Evolutionary conservation across 129 eudicot species (phyloP), one percentile per base, ranked within the genome.

Genomic region (Chrysanthemum seticuspe): DNA sequence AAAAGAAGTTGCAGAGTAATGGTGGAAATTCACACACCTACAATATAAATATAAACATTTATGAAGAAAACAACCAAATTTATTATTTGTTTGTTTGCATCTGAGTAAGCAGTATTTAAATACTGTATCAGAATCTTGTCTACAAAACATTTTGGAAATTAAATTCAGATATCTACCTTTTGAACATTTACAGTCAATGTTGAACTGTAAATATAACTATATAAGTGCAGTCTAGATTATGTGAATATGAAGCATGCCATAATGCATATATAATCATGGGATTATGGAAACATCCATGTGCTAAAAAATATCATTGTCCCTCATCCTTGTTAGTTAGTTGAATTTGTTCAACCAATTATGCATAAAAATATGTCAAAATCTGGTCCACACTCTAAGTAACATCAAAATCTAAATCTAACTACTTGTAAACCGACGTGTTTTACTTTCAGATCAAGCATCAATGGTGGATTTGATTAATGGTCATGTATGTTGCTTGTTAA

Each of bases 221-320:
- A 29, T 7, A 40, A 40, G 47, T 40, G 47, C 9, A 40, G 45
- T 36, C 47, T 40, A 40, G 47, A 70, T 74, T 74, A 74, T 62
- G 63, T 50, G 29, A 74, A 31, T 63, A 53, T 12, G 53, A 73
- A 63, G 84, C 64, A 74, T 66, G 68, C 53, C 74, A 84, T 56
- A 58, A 76, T 48, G 45, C 62, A 47, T 59, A 67, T 44, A 62
- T 23, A 78, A 81, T 45, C 70, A 65, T 45, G 51, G 68, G 74
- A 66, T 82, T 73, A 73, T 59, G 81, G 83, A 78, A 80, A 70
- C 86, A 82, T n/a, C 77, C 80, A 86, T 83, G 96, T 89, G 96
- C 82, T 55, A 54, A 72, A 67, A 65, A 53, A 50, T 86, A 84
- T 75, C 86, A 75, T 71, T 86, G 91, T 89, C 85, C 81, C 82